Conservation (phyloP, 139 green algal species). For the Picochlorum sp. region DNA sequence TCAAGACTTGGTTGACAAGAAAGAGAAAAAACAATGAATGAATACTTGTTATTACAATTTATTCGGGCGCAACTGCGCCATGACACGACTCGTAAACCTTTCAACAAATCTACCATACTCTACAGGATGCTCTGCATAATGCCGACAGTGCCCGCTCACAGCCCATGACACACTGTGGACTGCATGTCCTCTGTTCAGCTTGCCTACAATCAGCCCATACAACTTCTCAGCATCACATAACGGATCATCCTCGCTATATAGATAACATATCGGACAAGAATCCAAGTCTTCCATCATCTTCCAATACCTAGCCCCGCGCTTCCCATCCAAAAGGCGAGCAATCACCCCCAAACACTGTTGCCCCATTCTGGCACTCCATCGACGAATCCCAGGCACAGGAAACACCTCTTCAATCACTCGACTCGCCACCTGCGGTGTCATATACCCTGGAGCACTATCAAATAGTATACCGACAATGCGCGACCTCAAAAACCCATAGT, state of each 20-base stretch:
- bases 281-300: slow-evolving; percentile 24
- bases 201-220: slow-evolving; percentile 10
- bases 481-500: not conserved
- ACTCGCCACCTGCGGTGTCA: not conserved
- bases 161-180: slow-evolving; percentile 12
- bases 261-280: slow-evolving; percentile 8
- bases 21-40: slow-evolving; percentile 1
- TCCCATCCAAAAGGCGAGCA: not conserved
- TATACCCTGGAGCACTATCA: slow-evolving; percentile 18
- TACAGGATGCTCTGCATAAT: slow-evolving; percentile 18
- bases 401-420: not conserved
- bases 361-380: not conserved
- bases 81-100: slow-evolving; percentile 5
- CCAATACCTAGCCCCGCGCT: not conserved
- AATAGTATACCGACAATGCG: slow-evolving; percentile 7
- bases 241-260: slow-evolving; percentile 24
- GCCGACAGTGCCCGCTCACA: slow-evolving; percentile 5
- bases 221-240: slow-evolving; percentile 25
- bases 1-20: not conserved
- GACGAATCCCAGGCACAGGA: not conserved
- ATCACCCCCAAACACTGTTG: not conserved
- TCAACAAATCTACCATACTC: slow-evolving; percentile 13
- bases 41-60: not conserved
- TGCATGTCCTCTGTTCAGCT: not conserved
- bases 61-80: too few relatives aligned